These are phyloP conservation scores for Penicillium sp. DNA, from an alignment of 2,329 filamentous ascomycete species.

Conservation along the genomic window DNA sequence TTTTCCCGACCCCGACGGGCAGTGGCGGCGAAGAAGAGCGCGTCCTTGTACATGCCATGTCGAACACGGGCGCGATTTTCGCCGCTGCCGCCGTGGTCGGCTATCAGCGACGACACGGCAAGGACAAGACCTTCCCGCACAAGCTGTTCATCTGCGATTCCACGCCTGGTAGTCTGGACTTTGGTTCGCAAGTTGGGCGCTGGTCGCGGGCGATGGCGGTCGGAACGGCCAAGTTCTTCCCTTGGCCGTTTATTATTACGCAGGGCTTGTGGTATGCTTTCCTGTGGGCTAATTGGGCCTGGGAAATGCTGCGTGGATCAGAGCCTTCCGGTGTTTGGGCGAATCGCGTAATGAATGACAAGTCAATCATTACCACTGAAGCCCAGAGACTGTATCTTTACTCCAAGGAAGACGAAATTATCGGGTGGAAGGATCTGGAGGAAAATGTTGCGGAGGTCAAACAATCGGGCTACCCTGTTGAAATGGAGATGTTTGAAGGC, in stretches of 20 bases:
- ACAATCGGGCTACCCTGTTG: constrained; percentile 52
- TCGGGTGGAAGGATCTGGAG: constrained; percentile 26
- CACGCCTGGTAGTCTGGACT: constrained; percentile 53
- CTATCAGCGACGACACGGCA: constrained; percentile 40
- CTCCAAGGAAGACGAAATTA: constrained; percentile 30
- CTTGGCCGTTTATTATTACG: constrained; percentile 52
- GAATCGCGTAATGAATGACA: constrained; percentile 18
- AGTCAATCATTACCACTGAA: constrained; percentile 5
- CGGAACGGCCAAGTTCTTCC: constrained; percentile 44
- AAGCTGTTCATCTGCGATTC: constrained; percentile 55
- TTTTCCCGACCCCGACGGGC: constrained; percentile 26
- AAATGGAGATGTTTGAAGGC: constrained; percentile 57
- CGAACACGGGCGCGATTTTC: constrained; percentile 61
- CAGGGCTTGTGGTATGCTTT: constrained; percentile 52
- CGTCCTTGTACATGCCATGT: constrained; percentile 58
- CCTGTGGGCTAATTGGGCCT: constrained; percentile 40
- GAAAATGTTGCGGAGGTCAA: constrained; percentile 23
- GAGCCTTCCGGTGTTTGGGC: constrained; percentile 25
- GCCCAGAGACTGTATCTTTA: constrained; percentile 24
- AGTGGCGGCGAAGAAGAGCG: constrained; percentile 23
- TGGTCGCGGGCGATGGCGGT: constrained; percentile 59
- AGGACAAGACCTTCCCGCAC: constrained; percentile 47
- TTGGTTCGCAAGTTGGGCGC: constrained; percentile 39
- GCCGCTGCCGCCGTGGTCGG: constrained; percentile 53
- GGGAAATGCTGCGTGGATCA: constrained; percentile 12